Conservation (phyloP, 2,329 filamentous ascomycete genomes). For the Pyrenochaeta sp. region DNA sequence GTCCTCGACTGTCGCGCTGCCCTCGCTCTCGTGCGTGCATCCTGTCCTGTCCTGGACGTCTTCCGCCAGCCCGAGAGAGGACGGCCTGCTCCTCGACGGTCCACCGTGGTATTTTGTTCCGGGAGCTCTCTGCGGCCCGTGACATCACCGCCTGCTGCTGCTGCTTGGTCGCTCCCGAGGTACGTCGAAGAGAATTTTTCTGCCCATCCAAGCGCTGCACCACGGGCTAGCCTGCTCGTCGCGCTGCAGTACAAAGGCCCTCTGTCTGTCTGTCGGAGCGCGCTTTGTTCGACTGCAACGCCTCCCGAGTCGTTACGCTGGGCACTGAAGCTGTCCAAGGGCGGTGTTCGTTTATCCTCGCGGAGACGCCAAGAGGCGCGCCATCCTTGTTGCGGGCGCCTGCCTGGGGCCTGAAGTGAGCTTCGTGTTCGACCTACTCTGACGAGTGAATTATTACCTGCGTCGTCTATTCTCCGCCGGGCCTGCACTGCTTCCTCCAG, state of each 20-base stretch:
- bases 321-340: conserved; percentile 3
- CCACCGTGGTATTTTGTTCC: background rate
- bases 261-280: background rate
- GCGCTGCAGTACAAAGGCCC: background rate
- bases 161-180: conserved; percentile 27
- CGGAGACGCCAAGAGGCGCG: conserved; percentile 1
- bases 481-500: conserved; percentile 30
- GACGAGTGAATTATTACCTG: too few species aligned
- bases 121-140: conserved; percentile 4
- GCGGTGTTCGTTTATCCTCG: conserved; percentile 5
- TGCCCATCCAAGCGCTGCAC: conserved; percentile 5
- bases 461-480: conserved; percentile 41
- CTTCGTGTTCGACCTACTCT: too few species aligned
- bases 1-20: background rate
- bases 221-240: conserved; percentile 1
- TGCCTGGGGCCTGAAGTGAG: conserved; percentile 26
- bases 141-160: background rate
- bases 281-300: conserved; percentile 1
- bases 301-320: background rate
- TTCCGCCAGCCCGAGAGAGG: too few species aligned
- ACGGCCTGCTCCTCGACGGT: background rate
- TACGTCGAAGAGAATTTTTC: conserved; percentile 28
- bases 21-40: conserved; percentile 1
- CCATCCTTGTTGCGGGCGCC: conserved; percentile 6
- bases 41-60: background rate